Evolutionary conservation across 495 filamentous ascomycete genomes (phyloP).

Genomic region (Viridothelium virens): DNA sequence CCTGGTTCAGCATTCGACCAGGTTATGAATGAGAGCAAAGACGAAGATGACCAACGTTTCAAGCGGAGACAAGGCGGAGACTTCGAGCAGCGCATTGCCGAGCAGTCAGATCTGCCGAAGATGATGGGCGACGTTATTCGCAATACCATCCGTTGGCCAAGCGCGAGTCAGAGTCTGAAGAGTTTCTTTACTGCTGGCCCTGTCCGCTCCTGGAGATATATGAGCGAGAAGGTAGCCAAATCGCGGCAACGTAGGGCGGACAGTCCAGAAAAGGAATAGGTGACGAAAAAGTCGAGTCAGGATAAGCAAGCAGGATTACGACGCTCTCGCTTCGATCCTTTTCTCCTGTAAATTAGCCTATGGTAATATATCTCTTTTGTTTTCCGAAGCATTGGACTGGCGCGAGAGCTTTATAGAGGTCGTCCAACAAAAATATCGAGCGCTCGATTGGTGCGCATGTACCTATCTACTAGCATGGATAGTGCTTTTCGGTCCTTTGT

Average conservation of each 20-base stretch:
- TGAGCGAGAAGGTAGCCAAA: constrained; percentile 77
- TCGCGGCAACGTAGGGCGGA: not conserved
- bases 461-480: too few species aligned
- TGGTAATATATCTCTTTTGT: too few species aligned
- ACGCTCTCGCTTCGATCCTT: not conserved
- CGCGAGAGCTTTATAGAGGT: too few species aligned
- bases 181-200: constrained; percentile 68
- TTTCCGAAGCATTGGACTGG: too few species aligned
- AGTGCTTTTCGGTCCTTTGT: too few species aligned
- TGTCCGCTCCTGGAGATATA: constrained; percentile 59
- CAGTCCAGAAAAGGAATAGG: not conserved
- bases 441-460: too few species aligned
- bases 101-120: constrained; percentile 55
- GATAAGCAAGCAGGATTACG: not conserved
- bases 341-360: not conserved
- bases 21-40: constrained; percentile 68
- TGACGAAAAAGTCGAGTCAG: not conserved
- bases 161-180: constrained; percentile 75
- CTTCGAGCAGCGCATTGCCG: constrained; percentile 80
- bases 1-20: constrained; percentile 73
- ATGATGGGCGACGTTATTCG: constrained; percentile 68
- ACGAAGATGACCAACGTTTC: constrained; percentile 60
- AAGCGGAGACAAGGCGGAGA: constrained; percentile 67
- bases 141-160: constrained; percentile 85
- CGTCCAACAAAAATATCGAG: too few species aligned